Base-by-base conservation (phyloP, 2,329 filamentous ascomycete genomes). In the Helotiales sp. region DNA sequence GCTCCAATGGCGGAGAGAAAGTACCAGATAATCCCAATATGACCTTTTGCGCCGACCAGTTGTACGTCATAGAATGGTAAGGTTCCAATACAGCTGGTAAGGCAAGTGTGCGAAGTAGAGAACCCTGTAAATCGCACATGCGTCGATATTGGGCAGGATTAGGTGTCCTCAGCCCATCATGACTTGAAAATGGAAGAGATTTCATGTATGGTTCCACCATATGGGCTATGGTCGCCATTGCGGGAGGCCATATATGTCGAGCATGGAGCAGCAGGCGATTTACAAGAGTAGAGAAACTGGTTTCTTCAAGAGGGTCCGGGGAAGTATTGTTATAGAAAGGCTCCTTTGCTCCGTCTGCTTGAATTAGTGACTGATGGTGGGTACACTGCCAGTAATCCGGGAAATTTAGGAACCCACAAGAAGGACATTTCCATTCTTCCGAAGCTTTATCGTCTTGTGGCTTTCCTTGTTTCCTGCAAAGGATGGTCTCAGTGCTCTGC, bases 41-140 rank as follows among this genome's bases (percentile, higher is more conserved):
- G 5, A 76, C 71, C 48, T 76, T 79, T 61, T 86, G 81, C 0
- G 83, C 83, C 54, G 80, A 75, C 85, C 85, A 87, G 60, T 80
- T 81, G 68, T 78, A 74, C 3, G 70, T 67, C 69, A 76, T 76
- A 34, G 77, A 73, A 3, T 60, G 54, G 22, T 76, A 61, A 0
- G 76, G 73, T 2, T 70, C 58, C 19, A 67, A 60, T 0, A 66
- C 62, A 2, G 77, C 67, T 15, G 73, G 72, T 49, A 66, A 65
- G 24, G 71, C 72, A 19, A 82, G 72, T 5, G 69, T 63, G 22
- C 57, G 59, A 5, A 82, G 65, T 1, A 75, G 69, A 24, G 64
- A 53, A 62, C 81, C 81, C 65, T 77, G 75, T 4, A 80, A 40
- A 5, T 60, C 44, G 52, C 74, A 71, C 12, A 67, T 47, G 47